A percentile compares a stretch with the other conserved stretches of the same genome.
phyloP scores from a whole-genome alignment of 345 rosid species.

The Bruguiera gymnorhiza region DNA sequence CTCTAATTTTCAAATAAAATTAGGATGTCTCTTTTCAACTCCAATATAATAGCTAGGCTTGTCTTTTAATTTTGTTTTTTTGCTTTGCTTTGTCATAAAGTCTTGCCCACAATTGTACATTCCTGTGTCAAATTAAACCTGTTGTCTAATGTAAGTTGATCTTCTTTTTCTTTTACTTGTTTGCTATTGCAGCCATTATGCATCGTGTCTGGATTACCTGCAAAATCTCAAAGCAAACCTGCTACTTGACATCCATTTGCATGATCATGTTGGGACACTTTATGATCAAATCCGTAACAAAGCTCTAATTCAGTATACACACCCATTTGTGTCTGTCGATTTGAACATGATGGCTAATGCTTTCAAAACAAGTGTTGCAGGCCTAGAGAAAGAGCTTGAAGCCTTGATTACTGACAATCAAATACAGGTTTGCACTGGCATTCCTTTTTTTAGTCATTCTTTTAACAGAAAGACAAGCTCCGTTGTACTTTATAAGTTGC shows the following conservation, averaged over 20 bases:
- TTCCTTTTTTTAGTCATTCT: background rate
- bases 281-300: constrained; percentile 93
- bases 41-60: background rate
- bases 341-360: constrained; percentile 95
- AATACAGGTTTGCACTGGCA: constrained; percentile 60
- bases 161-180: background rate
- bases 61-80: background rate
- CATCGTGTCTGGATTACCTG: constrained; percentile 87
- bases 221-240: constrained; percentile 81
- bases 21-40: background rate
- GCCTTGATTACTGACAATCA: constrained; percentile 88
- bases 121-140: background rate
- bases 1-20: no score
- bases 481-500: background rate
- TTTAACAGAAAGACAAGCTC: background rate
- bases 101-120: background rate
- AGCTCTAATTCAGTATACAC: constrained; percentile 97
- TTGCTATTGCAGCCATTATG: constrained; percentile 69
- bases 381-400: constrained; percentile 86
- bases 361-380: constrained; percentile 80
- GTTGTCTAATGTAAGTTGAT: background rate
- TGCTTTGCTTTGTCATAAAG: background rate
- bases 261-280: constrained; percentile 78
- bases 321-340: constrained; percentile 96
- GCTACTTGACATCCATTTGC: constrained; percentile 87